These are phyloP conservation scores for Stevia rebaudiana DNA, from an alignment of 140 eudicot genomes.

Conservation along the genomic window DNA sequence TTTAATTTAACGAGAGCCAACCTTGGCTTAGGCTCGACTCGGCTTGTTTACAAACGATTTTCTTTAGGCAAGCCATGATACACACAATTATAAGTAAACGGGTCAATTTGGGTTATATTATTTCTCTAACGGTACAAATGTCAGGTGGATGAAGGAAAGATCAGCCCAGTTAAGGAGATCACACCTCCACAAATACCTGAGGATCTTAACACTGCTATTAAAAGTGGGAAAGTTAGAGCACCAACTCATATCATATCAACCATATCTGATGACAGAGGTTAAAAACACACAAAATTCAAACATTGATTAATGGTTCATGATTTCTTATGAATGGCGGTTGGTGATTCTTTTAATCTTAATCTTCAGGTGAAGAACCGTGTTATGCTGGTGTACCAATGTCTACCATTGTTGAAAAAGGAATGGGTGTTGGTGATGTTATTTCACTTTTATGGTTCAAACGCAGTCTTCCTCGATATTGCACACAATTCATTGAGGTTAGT, in stretches of 20 bases:
- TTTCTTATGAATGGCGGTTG: too few species aligned
- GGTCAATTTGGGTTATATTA: too few species aligned
- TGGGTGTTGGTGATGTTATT: constrained; percentile 91
- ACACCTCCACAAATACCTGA: constrained; percentile 97
- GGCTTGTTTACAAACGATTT: too few species aligned
- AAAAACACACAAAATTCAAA: too few species aligned
- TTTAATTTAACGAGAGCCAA: too few species aligned
- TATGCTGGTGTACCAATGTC: constrained; percentile 99
- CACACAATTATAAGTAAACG: too few species aligned
- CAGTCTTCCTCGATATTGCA: constrained; percentile 95
- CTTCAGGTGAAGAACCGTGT: constrained; percentile 92
- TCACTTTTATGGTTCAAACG: constrained; percentile 97
- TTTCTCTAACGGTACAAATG: too few species aligned
- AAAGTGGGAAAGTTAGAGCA: constrained; percentile 97
- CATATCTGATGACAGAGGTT: constrained; percentile 90
- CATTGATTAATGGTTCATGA: too few species aligned
- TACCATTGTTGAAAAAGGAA: constrained; percentile 85
- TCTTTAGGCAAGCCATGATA: too few species aligned
- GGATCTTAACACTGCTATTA: constrained; percentile 82
- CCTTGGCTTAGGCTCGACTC: too few species aligned
- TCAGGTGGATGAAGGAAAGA: constrained; percentile 82
- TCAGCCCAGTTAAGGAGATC: constrained; percentile 66
- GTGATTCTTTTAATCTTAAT: too few species aligned
- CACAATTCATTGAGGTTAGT: constrained; percentile 93
- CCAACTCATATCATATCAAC: constrained; percentile 97